These are phyloP conservation scores for Afroboletus lepidellus DNA, from an alignment of 1,284 basidiomycete species.

Conservation along the genomic window DNA sequence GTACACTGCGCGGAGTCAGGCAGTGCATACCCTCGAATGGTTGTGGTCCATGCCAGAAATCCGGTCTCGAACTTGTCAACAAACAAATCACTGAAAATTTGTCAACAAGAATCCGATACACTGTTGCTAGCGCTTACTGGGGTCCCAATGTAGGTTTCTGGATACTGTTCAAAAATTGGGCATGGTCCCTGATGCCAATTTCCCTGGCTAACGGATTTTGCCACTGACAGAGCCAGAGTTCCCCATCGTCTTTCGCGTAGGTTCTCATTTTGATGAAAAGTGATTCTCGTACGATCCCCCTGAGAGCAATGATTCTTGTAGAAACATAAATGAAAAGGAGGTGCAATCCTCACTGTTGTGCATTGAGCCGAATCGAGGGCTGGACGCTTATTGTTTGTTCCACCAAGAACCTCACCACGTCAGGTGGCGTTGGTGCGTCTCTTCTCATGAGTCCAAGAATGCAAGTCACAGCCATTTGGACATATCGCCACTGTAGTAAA, in stretches of 20 bases:
- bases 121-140: slow-evolving; percentile 17
- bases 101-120: slow-evolving; percentile 7
- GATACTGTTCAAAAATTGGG: slow-evolving; percentile 47
- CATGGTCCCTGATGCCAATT: slow-evolving; percentile 50
- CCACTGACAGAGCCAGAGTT: slow-evolving; percentile 82
- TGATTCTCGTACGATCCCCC: slow-evolving; percentile 73
- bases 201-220: slow-evolving; percentile 67
- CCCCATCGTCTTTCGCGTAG: slow-evolving; percentile 64
- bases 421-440: slow-evolving; percentile 66
- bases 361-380: slow-evolving; percentile 72
- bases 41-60: slow-evolving; percentile 81
- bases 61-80: slow-evolving; percentile 84
- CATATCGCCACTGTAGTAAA: slow-evolving; percentile 80
- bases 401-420: slow-evolving; percentile 69
- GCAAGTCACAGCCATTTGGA: slow-evolving; percentile 76
- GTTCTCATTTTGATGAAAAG: slow-evolving; percentile 85
- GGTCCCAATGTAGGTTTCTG: slow-evolving; percentile 40
- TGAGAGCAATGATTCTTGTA: slow-evolving; percentile 32
- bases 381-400: slow-evolving; percentile 76
- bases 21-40: slow-evolving; percentile 66
- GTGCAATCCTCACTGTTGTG: slow-evolving; percentile 55
- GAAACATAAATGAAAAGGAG: slow-evolving; percentile 14
- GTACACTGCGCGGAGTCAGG: slow-evolving; percentile 44
- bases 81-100: slow-evolving; percentile 44
- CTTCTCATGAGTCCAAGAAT: slow-evolving; percentile 73